Evolutionary conservation across 163 green algal species (phyloP), one percentile per base, ranked within the genome.

Genomic region (Scenedesmus sp.): DNA sequence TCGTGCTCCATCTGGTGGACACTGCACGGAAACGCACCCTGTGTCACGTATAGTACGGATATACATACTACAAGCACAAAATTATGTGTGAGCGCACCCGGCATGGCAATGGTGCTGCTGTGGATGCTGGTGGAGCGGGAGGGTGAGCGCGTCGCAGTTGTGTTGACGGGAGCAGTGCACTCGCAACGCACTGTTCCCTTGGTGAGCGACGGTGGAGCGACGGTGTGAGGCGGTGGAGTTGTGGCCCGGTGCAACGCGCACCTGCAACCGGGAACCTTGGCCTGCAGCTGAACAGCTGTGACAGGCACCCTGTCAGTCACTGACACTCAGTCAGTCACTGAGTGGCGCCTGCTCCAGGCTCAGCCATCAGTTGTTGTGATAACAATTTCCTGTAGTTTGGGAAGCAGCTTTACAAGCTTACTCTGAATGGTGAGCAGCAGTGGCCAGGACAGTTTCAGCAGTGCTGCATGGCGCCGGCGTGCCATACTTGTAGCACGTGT

Each of bases 71-170:
- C 33, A 24, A 72, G 0, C 51, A 61, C 7, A 61, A 35, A 35
- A 20, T n/a, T 6, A 30, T 40, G 20, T 10, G 26, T 5, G 16
- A 76, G 65, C 65, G 65, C 30, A 76, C 65, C 65, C 65, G 65
- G 65, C 65, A 76, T 76, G 65, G 65, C 40, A 30, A 76, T 76
- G 65, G 65, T 76, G 65, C 65, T 76, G 65, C 65, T 40, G 65
- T 76, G 65, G 30, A 15, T 40, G 30, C 6, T 40, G 65, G 30
- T 76, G 65, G 5, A 76, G 65, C 65, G 65, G 65, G 65, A 76
- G 40, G 65, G 65, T 30, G 65, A 76, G 65, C 65, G 65, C 37
- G 65, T 20, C 40, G 65, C 65, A 76, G 65, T 76, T 76, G 65
- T 40, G 7, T 40, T 76, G 65, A 30, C 65, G 30, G 65, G 26